phyloP scores from a whole-genome alignment of 2,329 filamentous ascomycete species.

The Penicillium oxalicum region DNA sequence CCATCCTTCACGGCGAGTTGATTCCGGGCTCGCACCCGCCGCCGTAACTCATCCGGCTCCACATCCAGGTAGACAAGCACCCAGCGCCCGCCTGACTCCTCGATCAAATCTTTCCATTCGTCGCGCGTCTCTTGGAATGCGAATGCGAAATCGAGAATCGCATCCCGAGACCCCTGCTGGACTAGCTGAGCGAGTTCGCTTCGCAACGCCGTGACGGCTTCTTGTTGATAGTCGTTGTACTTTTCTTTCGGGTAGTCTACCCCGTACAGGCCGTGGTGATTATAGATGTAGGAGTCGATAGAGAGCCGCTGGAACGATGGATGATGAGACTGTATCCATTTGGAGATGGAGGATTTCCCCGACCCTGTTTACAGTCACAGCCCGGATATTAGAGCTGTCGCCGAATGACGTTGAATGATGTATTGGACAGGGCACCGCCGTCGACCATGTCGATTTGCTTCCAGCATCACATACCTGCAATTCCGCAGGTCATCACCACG shows the following conservation, averaged over 20 bases:
- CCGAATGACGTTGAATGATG: no score
- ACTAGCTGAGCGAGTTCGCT: constrained; percentile 3
- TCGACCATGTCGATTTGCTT: not conserved
- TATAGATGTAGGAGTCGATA: constrained; percentile 11
- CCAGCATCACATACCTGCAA: constrained; percentile 5
- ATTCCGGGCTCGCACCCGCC: constrained; percentile 10
- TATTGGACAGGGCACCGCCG: no score
- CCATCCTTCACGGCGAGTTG: constrained; percentile 6
- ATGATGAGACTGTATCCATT: constrained; percentile 8
- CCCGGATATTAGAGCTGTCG: not conserved
- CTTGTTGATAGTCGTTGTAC: constrained; percentile 8
- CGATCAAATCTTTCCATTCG: constrained; percentile 10
- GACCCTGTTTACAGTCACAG: not conserved
- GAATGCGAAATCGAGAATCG: constrained; percentile 11
- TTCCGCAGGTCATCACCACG: constrained; percentile 9
- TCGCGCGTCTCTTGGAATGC: constrained; percentile 7
- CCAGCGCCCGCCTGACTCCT: constrained; percentile 4
- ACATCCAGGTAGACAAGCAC: constrained; percentile 11
- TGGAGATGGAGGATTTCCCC: constrained; percentile 13
- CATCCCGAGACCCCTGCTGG: constrained; percentile 4
- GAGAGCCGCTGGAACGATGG: constrained; percentile 10
- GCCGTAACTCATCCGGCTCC: constrained; percentile 9
- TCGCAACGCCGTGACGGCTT: constrained; percentile 8
- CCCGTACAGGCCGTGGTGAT: constrained; percentile 6
- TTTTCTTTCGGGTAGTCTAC: constrained; percentile 8